These are phyloP conservation scores for Mimosa pudica DNA, from an alignment of 306 rosid genomes.

Conservation along the genomic window DNA sequence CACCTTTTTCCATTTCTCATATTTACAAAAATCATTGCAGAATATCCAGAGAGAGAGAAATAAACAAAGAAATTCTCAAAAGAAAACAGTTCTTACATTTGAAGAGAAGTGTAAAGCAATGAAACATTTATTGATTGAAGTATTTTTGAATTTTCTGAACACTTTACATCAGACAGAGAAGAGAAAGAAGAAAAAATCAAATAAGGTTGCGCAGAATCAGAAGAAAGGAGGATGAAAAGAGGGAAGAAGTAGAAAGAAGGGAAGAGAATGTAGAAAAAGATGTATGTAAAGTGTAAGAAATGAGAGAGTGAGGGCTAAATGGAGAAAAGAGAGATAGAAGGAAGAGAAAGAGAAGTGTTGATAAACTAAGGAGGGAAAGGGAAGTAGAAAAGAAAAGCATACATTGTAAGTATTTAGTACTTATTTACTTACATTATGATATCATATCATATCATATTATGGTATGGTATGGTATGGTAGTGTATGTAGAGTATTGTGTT, in stretches of 20 bases:
- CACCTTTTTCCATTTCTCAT: not conserved
- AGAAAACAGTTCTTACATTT: not conserved
- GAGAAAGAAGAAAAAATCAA: conserved; percentile 24
- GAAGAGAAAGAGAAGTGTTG: too few relatives aligned
- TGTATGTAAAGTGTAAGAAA: too few relatives aligned
- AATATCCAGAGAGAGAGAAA: conserved; percentile 12
- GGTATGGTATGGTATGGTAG: too few relatives aligned
- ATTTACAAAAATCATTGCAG: not conserved
- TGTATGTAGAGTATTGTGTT: too few relatives aligned
- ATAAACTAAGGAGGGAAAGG: too few relatives aligned
- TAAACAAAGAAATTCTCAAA: not conserved
- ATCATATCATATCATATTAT: too few relatives aligned
- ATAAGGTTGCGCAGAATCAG: not conserved
- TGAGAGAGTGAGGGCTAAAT: too few relatives aligned
- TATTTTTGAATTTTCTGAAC: not conserved
- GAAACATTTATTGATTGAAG: conserved; percentile 22
- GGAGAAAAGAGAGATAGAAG: too few relatives aligned
- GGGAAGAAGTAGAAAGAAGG: not conserved
- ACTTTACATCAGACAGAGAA: conserved; percentile 12
- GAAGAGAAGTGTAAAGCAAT: conserved; percentile 15
- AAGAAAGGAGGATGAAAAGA: conserved; percentile 5
- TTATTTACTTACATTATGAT: too few relatives aligned
- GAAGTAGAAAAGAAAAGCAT: too few relatives aligned
- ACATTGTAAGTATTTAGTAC: too few relatives aligned
- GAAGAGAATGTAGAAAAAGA: not conserved